Evolutionary conservation across 192 early-diverging fungal species (phyloP), one percentile per base, ranked within the genome.

Genomic region (Lunasporangiospora selenospora): DNA sequence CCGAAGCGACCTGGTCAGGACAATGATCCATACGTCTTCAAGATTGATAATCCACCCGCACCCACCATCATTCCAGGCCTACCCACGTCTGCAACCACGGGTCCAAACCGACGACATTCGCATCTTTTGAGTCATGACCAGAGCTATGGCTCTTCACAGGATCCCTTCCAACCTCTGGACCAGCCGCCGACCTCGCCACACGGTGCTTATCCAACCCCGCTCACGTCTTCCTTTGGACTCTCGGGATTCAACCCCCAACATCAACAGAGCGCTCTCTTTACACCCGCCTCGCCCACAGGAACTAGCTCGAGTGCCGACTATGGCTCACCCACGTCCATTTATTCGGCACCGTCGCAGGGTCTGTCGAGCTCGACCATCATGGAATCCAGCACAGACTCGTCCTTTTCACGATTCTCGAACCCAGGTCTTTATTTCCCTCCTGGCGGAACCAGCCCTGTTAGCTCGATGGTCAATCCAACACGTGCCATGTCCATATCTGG

Each of bases 111-210:
- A 10, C 67, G 67, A 13, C 67, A 71, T 32, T 71, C 67, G 3
- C 67, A 71, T 38, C 40, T 71, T 9, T 38, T 71, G 36, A 71
- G 59, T 42, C 67, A 71, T 16, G 67, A 71, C 18, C 66, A 69
- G 19, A 56, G 37, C 6, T 71, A 71, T 19, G 41, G 53, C 18
- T 62, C 66, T 13, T 51, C 67, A 18, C 67, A 71, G 47, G 67
- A 71, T 21, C 67, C 61, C 16, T 53, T 71, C 4, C 67, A 71
- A 27, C 67, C 61, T 29, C 56, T 71, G 26, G 67, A 61, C 34
- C 58, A 70, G n/a, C 67, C 61, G 26, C 67, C 61, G 34, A 58
- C 61, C 11, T 55, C 57, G 32, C 53, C 55, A 32, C 58, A 61
- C 7, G 65, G 65, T 2, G 26, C 58, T 3, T 71, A 71, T 55